Evolutionary conservation across 108 stramenopile species (phyloP).

Genomic region (Skeletonema tropicum): DNA sequence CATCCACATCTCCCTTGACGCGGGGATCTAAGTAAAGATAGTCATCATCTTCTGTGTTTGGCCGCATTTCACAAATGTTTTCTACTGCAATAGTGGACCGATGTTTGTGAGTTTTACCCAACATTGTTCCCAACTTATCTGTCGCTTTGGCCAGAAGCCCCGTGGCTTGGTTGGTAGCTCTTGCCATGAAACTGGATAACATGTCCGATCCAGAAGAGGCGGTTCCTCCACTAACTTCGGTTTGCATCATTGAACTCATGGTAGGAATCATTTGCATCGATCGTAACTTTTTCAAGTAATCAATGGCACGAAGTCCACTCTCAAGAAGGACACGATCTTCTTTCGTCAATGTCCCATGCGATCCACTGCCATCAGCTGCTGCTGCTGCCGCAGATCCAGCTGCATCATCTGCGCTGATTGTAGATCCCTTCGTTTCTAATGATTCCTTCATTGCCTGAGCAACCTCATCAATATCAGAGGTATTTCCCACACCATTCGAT

Average conservation of each 20-base stretch:
- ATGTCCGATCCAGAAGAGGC: constrained; percentile 52
- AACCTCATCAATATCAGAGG: constrained; percentile 85
- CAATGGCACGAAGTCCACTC: constrained; percentile 70
- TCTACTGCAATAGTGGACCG: constrained; percentile 92
- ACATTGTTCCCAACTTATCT: constrained; percentile 88
- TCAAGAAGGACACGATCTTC: constrained; percentile 57
- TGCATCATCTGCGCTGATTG: constrained; percentile 5
- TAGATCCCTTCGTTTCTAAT: constrained; percentile 58
- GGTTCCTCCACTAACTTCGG: constrained; percentile 52
- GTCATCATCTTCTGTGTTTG: constrained; percentile 92
- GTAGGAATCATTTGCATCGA: constrained; percentile 89
- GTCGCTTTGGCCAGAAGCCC: constrained; percentile 93
- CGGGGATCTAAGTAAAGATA: constrained; percentile 95
- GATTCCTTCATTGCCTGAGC: constrained; percentile 71
- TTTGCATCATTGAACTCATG: constrained; percentile 56
- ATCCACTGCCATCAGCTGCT: constrained; percentile 18
- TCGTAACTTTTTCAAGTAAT: constrained; percentile 82
- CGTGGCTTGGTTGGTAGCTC: constrained; percentile 90
- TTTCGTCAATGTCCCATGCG: constrained; percentile 64
- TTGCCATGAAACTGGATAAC: constrained; percentile 84
- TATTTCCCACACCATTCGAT: constrained; percentile 68
- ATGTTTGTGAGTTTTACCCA: constrained; percentile 88
- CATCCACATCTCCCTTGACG: constrained; percentile 88
- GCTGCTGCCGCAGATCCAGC: constrained; percentile 20
- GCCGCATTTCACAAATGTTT: constrained; percentile 90